These are phyloP conservation scores for Phyllosticta capitalensis DNA, from an alignment of 2,329 filamentous ascomycete species.

Conservation along the genomic window DNA sequence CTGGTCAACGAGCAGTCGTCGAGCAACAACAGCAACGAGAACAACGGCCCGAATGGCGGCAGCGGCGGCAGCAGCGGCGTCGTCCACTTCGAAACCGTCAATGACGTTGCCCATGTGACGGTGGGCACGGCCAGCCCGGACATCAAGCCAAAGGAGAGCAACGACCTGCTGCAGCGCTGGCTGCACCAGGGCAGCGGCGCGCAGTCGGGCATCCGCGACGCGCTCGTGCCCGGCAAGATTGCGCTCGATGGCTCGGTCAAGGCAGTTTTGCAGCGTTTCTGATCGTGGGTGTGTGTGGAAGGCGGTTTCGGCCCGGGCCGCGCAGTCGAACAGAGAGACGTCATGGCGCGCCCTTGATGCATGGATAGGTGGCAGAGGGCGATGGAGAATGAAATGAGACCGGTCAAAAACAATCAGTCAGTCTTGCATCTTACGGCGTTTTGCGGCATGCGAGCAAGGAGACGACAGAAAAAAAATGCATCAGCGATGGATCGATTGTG, in stretches of 20 bases:
- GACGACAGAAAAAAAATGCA: too few species aligned
- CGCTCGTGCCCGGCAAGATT: slow-evolving; percentile 44
- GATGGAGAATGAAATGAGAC: too few species aligned
- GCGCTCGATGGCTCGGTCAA: slow-evolving; percentile 47
- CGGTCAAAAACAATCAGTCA: too few species aligned
- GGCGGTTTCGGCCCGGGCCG: too few species aligned
- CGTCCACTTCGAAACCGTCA: slow-evolving; percentile 53
- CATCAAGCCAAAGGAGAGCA: slow-evolving; percentile 92
- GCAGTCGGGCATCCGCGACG: slow-evolving; percentile 45
- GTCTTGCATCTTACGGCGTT: too few species aligned
- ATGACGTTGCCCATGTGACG: slow-evolving; percentile 77
- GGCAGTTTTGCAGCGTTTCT: slow-evolving; percentile 24
- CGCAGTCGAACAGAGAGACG: too few species aligned
- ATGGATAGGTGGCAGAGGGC: too few species aligned
- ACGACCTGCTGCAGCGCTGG: slow-evolving; percentile 71
- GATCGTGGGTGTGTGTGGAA: not conserved
- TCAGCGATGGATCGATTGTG: too few species aligned
- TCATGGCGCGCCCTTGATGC: too few species aligned
- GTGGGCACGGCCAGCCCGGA: slow-evolving; percentile 65
- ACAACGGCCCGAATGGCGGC: slow-evolving; percentile 12
- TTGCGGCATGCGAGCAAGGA: too few species aligned
- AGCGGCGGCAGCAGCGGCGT: slow-evolving; percentile 28
- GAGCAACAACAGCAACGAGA: not conserved
- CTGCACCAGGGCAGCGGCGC: slow-evolving; percentile 47
- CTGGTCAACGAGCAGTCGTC: slow-evolving; percentile 15